A percentile compares a stretch with the other conserved stretches of the same genome.
These are phyloP conservation scores for Penicillium sumatraense DNA, from an alignment of 2,329 filamentous ascomycete genomes.

Conservation along the genomic window DNA sequence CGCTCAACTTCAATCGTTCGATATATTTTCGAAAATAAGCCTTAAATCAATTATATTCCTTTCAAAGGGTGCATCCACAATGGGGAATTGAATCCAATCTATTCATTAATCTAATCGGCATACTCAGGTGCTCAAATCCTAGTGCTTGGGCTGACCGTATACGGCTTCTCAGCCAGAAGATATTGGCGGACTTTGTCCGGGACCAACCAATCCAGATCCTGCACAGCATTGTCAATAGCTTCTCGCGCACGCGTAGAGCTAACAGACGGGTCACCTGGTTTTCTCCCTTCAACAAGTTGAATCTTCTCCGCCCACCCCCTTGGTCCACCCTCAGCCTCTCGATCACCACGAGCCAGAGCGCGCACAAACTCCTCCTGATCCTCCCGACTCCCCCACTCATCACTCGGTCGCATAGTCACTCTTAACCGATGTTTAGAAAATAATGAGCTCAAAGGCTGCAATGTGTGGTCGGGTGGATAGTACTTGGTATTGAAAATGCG, in stretches of 20 bases:
- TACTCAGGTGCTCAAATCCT: not conserved
- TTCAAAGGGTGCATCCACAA: no score
- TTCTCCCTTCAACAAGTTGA: constrained; percentile 46
- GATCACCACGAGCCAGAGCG: constrained; percentile 42
- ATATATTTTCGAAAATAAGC: not conserved
- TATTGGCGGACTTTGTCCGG: constrained; percentile 39
- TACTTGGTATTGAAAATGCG: constrained; percentile 56
- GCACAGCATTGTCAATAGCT: constrained; percentile 34
- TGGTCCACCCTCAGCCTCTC: constrained; percentile 42
- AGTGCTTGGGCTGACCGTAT: constrained; percentile 18
- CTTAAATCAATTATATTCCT: not conserved
- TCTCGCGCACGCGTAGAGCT: constrained; percentile 51
- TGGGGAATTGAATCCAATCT: no score
- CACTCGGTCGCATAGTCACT: constrained; percentile 49
- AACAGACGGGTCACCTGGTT: constrained; percentile 39
- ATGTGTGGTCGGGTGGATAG: constrained; percentile 50
- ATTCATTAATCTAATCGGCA: no score
- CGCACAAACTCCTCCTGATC: constrained; percentile 45
- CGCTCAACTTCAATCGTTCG: no score
- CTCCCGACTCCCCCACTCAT: constrained; percentile 44
- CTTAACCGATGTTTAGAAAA: constrained; percentile 49
- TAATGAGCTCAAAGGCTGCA: constrained; percentile 47
- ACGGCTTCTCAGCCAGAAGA: constrained; percentile 37
- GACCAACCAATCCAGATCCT: constrained; percentile 42
- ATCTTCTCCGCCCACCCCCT: constrained; percentile 50